Conservation (phyloP, 495 filamentous ascomycete genomes). For the Neurospora cerealis region DNA sequence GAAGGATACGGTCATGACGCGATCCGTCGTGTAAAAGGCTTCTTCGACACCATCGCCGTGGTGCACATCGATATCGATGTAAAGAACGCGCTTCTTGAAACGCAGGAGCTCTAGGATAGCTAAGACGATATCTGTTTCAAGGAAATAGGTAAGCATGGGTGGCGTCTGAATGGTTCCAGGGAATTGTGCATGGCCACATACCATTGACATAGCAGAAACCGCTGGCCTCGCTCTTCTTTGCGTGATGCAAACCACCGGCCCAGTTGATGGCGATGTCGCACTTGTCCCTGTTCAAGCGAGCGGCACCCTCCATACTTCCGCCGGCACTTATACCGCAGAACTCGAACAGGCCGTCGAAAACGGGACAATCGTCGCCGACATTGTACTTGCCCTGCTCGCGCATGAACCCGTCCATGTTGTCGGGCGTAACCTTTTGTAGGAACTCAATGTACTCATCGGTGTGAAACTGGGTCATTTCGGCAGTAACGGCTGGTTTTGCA, state of each 20-base stretch:
- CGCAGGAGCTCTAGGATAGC: conserved; percentile 85
- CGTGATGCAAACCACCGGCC: conserved; percentile 98
- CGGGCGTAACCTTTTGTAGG: conserved; percentile 87
- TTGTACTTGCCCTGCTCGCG: conserved; percentile 97
- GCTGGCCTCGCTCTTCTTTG: conserved; percentile 85
- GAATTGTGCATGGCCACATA: conserved; percentile 27
- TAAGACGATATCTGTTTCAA: conserved; percentile 74
- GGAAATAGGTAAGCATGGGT: conserved; percentile 1
- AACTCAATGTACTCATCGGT: conserved; percentile 99
- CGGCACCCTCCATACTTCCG: conserved; percentile 94
- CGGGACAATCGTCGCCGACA: conserved; percentile 94
- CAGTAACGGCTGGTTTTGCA: conserved; percentile 89
- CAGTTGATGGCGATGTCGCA: conserved; percentile 98
- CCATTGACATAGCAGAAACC: conserved; percentile 98
- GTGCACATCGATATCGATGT: conserved; percentile 97
- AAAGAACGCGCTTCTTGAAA: conserved; percentile 83
- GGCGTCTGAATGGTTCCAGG: not conserved
- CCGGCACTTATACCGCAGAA: conserved; percentile 97
- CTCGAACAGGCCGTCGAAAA: conserved; percentile 96
- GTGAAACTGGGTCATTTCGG: conserved; percentile 99
- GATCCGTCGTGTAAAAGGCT: conserved; percentile 92
- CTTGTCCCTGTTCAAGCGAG: conserved; percentile 81
- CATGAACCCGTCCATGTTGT: conserved; percentile 92
- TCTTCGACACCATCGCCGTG: conserved; percentile 97
- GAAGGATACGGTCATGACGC: conserved; percentile 92